Conservation (phyloP, 2,329 filamentous ascomycete species). For the Cryphonectria japonica region DNA sequence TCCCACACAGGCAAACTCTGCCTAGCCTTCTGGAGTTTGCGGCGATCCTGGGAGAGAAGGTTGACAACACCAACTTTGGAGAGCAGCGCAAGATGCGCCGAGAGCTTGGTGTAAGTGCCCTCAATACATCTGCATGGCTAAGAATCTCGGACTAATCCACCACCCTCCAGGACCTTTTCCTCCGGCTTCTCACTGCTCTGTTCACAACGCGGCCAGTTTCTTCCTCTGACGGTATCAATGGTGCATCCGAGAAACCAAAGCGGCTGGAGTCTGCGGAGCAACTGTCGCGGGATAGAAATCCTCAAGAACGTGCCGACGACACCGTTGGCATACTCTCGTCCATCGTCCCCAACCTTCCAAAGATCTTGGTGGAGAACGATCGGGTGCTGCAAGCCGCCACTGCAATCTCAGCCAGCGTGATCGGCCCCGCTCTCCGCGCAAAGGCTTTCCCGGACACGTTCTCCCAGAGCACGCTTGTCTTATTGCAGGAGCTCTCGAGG, state of each 20-base stretch:
- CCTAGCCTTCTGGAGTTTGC: slow-evolving; percentile 87
- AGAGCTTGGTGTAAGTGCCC: slow-evolving; percentile 75
- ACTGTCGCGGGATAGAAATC: slow-evolving; percentile 38
- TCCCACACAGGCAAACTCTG: slow-evolving; percentile 90
- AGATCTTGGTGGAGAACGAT: slow-evolving; percentile 84
- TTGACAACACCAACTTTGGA: slow-evolving; percentile 96
- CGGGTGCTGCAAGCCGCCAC: slow-evolving; percentile 77
- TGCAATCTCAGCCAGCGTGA: slow-evolving; percentile 80
- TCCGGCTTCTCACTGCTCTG: slow-evolving; percentile 85
- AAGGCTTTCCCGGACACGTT: slow-evolving; percentile 88
- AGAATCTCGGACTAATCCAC: slow-evolving; percentile 36
- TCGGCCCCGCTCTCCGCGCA: slow-evolving; percentile 80
- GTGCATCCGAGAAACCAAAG: slow-evolving; percentile 44
- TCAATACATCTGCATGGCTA: neutral
- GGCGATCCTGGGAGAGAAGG: slow-evolving; percentile 87
- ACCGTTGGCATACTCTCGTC: slow-evolving; percentile 78
- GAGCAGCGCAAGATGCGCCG: slow-evolving; percentile 91
- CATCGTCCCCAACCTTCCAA: slow-evolving; percentile 79
- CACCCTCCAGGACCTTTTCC: slow-evolving; percentile 75
- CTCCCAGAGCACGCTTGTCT: slow-evolving; percentile 68
- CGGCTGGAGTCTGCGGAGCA: slow-evolving; percentile 42
- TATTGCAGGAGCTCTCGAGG: slow-evolving; percentile 77
- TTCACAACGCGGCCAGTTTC: slow-evolving; percentile 86
- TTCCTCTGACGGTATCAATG: slow-evolving; percentile 59
- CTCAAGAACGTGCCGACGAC: slow-evolving; percentile 66